Evolutionary conservation across 768 basidiomycete species (phyloP).

Genomic region (Kwoniella dendrophila): DNA sequence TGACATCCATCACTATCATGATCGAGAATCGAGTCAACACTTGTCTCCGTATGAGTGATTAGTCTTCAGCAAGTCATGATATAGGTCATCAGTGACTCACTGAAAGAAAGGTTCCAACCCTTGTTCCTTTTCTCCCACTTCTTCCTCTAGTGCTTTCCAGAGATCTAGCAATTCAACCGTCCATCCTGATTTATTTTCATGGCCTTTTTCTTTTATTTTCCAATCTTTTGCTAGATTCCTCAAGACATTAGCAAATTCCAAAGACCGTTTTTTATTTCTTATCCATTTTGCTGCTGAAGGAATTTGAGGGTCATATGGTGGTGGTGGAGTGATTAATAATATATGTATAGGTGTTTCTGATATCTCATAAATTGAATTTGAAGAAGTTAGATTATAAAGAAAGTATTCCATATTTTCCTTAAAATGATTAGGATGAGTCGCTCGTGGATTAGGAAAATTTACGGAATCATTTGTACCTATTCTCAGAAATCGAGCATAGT

Average conservation of each 20-base stretch:
- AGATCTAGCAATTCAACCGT: slow-evolving; percentile 32
- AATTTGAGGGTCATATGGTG: background rate
- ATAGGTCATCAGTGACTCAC: slow-evolving; percentile 3
- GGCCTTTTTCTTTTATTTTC: slow-evolving; percentile 18
- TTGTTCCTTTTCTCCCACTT: slow-evolving; percentile 27
- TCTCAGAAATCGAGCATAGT: background rate
- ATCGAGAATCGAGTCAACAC: slow-evolving; percentile 12
- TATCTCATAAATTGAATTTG: slow-evolving; percentile 13
- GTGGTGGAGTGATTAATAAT: slow-evolving; percentile 33
- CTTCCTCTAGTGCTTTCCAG: slow-evolving; percentile 26
- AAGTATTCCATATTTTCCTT: slow-evolving; percentile 25
- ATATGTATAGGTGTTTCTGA: slow-evolving; percentile 15
- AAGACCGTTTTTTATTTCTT: slow-evolving; percentile 1
- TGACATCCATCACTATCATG: slow-evolving; percentile 71
- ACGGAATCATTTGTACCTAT: slow-evolving; percentile 40
- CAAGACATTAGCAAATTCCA: slow-evolving; percentile 19
- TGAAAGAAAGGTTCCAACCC: slow-evolving; percentile 21
- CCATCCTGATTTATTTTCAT: slow-evolving; percentile 23
- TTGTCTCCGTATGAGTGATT: slow-evolving; percentile 4
- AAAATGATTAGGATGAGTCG: slow-evolving; percentile 27
- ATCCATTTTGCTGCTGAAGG: background rate
- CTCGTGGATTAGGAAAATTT: slow-evolving; percentile 10
- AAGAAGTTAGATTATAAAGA: slow-evolving; percentile 29
- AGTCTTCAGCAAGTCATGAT: slow-evolving; percentile 1
- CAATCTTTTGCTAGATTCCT: slow-evolving; percentile 20